Base-by-base conservation (phyloP, 495 filamentous ascomycete genomes). In the Niebla homalea region DNA sequence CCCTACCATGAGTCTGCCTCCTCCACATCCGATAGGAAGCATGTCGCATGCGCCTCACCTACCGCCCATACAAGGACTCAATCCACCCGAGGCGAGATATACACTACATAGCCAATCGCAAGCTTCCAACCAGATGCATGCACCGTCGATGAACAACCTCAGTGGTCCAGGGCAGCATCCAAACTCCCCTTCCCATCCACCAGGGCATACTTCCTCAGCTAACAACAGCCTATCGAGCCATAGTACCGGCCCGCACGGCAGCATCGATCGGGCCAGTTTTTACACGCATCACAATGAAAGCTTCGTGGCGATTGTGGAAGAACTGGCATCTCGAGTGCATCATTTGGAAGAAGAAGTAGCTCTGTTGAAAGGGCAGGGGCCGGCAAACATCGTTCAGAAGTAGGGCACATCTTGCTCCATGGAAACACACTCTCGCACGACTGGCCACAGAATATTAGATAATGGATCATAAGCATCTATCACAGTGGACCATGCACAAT, bases 21-120 rank as follows among this genome's bases (percentile, higher is more conserved):
- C 66, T 39, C 55, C 58, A 50, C 49, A 51, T 42, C 57, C 56
- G 6, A 22, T 35, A 26, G 36, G 49, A 15, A 48, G 40, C 29
- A 50, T 59, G 35, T 46, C 58, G 15, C 65, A 68, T 23, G 64
- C 65, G 3, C 69, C 75, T 39, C 74, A 76, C 48, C 64, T 77
- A 19, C 77, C 78, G 14, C 70, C 72, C 19, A 60, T 75, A 36
- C 72, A 74, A 36, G 72, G 72, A 10, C 60, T 76, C 50, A 68
- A 52, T 35, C 69, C 71, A 14, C 63, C 72, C 2, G 72, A 76
- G 44, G 56, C 66, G 50, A 69, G 71, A 19, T 73, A 64, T 51
- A 64, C 65, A 21, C 57, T 71, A 23, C 70, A 71, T 38, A 53
- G 57, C 20, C 67, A 62, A 54, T 45, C 52, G 7, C 36, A 52